These are phyloP conservation scores for Marchantia paleacea DNA, from an alignment of 225 moss, liverwort and hornwort species.

Conservation along the genomic window DNA sequence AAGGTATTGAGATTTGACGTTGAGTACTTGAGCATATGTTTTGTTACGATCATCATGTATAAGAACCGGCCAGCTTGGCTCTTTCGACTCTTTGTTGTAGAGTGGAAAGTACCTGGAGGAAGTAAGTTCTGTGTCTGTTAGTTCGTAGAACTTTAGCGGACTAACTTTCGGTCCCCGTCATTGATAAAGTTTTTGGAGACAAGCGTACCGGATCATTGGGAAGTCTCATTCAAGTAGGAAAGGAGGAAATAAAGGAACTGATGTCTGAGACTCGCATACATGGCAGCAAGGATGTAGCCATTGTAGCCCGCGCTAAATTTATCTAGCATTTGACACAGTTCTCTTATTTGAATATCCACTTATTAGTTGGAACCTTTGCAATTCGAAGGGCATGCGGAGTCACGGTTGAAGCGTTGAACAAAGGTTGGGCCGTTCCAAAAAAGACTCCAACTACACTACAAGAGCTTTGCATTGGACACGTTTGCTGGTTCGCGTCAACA, in stretches of 20 bases:
- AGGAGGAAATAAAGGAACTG: background rate
- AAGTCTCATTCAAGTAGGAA: background rate
- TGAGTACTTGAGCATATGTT: background rate
- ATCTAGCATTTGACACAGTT: too few species aligned
- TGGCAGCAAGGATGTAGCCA: background rate
- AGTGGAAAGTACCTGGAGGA: background rate
- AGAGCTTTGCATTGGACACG: constrained; percentile 32
- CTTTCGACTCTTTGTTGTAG: background rate
- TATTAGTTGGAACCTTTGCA: background rate
- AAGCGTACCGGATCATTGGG: too few species aligned
- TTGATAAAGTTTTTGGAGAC: too few species aligned
- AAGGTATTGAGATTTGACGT: constrained; percentile 5
- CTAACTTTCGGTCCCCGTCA: too few species aligned
- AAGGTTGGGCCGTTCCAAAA: constrained; percentile 10
- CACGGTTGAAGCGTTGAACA: constrained; percentile 18
- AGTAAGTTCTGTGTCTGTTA: too few species aligned
- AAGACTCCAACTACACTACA: constrained; percentile 20
- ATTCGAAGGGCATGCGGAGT: constrained; percentile 22
- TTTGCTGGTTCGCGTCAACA: constrained; percentile 31
- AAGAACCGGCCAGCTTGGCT: background rate
- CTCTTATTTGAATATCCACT: background rate
- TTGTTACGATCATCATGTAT: background rate
- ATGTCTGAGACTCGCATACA: background rate
- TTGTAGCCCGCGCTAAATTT: too few species aligned
- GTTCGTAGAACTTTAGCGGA: too few species aligned